These are phyloP conservation scores for Aspergillus conjunctus DNA, from an alignment of 495 filamentous ascomycete species.

Conservation along the genomic window DNA sequence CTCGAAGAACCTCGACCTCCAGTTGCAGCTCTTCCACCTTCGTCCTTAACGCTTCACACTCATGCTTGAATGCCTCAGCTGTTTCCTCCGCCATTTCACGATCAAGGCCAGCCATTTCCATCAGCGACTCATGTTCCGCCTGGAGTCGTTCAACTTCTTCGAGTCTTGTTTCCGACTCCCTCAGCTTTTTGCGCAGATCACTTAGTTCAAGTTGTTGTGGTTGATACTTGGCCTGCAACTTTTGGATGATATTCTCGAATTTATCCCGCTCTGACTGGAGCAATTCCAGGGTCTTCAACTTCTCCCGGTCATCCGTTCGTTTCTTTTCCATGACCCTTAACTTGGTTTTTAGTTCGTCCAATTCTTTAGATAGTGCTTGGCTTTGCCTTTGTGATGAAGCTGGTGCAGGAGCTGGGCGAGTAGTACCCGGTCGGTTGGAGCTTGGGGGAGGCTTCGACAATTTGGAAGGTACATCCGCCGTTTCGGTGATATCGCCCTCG, in stretches of 20 bases:
- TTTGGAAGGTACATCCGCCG: conserved; percentile 20
- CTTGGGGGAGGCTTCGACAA: conserved; percentile 37
- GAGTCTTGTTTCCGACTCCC: conserved; percentile 68
- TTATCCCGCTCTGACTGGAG: conserved; percentile 80
- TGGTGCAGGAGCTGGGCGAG: conserved; percentile 29
- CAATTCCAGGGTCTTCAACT: conserved; percentile 75
- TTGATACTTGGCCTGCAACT: conserved; percentile 86
- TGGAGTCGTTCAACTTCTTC: conserved; percentile 72
- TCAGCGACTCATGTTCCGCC: conserved; percentile 76
- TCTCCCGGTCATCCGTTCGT: conserved; percentile 82
- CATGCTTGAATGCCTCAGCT: conserved; percentile 75
- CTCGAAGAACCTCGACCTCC: conserved; percentile 82
- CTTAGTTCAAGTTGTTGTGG: conserved; percentile 79
- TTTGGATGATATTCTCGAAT: conserved; percentile 87
- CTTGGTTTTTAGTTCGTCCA: conserved; percentile 79
- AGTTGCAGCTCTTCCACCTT: conserved; percentile 82
- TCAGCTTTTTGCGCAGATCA: conserved; percentile 73
- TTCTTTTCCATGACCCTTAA: conserved; percentile 80
- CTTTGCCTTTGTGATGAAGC: conserved; percentile 35
- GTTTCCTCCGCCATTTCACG: conserved; percentile 96
- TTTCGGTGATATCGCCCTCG: conserved; percentile 26
- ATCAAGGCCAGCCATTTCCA: conserved; percentile 89
- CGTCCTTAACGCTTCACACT: conserved; percentile 74
- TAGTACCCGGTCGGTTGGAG: conserved; percentile 28
- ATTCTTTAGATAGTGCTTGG: conserved; percentile 59